These are phyloP conservation scores for Selenicereus undatus DNA, from an alignment of 148 eudicot species.

Conservation along the genomic window DNA sequence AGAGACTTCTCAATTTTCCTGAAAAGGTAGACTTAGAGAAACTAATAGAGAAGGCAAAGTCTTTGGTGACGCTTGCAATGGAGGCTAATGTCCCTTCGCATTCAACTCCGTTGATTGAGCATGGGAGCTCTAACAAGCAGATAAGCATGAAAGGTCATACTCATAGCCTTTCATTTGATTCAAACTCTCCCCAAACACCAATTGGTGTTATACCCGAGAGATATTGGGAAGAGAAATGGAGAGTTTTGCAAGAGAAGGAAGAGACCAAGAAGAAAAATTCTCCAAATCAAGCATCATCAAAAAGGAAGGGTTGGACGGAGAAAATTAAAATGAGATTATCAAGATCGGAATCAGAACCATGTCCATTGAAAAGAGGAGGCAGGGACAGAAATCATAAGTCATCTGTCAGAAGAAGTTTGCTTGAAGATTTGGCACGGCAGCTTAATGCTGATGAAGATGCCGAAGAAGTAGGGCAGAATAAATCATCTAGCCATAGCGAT, in stretches of 20 bases:
- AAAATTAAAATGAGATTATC: constrained; percentile 60
- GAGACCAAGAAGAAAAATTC: constrained; percentile 41
- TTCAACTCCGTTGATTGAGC: constrained; percentile 27
- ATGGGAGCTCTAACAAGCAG: constrained; percentile 34
- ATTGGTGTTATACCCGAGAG: constrained; percentile 64
- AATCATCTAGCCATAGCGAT: constrained; percentile 25
- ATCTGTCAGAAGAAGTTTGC: constrained; percentile 66
- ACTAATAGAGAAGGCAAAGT: constrained; percentile 62
- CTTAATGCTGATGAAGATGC: constrained; percentile 53
- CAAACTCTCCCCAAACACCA: constrained; percentile 45
- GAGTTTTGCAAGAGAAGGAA: constrained; percentile 75
- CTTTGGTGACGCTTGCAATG: constrained; percentile 60
- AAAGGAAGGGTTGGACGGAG: constrained; percentile 74
- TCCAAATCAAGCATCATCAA: constrained; percentile 35
- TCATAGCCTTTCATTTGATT: constrained; percentile 63
- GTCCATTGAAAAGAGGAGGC: constrained; percentile 43
- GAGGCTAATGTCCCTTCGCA: constrained; percentile 53
- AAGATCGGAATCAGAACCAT: constrained; percentile 71
- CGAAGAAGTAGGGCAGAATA: constrained; percentile 27
- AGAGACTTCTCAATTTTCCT: constrained; percentile 87
- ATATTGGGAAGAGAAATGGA: constrained; percentile 99
- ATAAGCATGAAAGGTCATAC: constrained; percentile 45
- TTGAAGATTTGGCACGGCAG: constrained; percentile 66
- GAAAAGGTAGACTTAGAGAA: constrained; percentile 53
- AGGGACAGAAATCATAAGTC: constrained; percentile 35